Base-by-base conservation (phyloP, 805 yeast species). In the Pichia rugopelliculosa region DNA sequence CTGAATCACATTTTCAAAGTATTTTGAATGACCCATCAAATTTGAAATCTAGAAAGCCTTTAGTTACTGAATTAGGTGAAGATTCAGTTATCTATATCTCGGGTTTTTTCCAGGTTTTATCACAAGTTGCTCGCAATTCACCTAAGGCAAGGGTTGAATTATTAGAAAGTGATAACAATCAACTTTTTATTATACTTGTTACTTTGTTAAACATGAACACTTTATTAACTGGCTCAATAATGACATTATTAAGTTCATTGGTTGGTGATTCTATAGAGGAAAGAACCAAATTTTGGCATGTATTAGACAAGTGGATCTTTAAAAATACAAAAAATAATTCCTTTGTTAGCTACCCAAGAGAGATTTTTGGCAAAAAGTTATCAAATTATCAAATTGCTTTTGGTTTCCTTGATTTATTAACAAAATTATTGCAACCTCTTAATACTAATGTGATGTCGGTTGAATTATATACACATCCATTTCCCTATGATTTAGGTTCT, bases 41-140 rank as follows among this genome's bases (percentile, higher is more conserved):
- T 23, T 9, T 34, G 17, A 47, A 42, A 23, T 17, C 42, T 6
- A 44, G 44, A 21, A 46, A 46, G n/a, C 39, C 42, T 21, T 47
- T 56, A 4, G 74, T 72, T 30, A 73, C 74, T 11, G 87, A 83
- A 44, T 68, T 89, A 27, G 84, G 86, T 33, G 95, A 87, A 53
- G 96, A 89, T 60, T 84, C 90, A 0, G 67, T 87, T 8, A 74
- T 87, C 8, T 80, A 86, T 45, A 69, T 89, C 7, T 76, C 90
- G 0, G 85, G 96, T 0, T 80, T 86, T 55, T 69, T 88, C 49
- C 80, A 85, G 23, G 66, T 93, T 43, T 68, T 89, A 2, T 70
- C 75, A 9, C 73, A 75, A 45, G 77, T 80, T 25, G 71, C 82
- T 1, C 58, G 59, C 4, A 67, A 75, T 54, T 69, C 73, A 51